Evolutionary conservation across 1,139 yeast genomes (phyloP), one percentile per base, ranked within the genome.

Genomic region (Hyphopichia khmerensis): DNA sequence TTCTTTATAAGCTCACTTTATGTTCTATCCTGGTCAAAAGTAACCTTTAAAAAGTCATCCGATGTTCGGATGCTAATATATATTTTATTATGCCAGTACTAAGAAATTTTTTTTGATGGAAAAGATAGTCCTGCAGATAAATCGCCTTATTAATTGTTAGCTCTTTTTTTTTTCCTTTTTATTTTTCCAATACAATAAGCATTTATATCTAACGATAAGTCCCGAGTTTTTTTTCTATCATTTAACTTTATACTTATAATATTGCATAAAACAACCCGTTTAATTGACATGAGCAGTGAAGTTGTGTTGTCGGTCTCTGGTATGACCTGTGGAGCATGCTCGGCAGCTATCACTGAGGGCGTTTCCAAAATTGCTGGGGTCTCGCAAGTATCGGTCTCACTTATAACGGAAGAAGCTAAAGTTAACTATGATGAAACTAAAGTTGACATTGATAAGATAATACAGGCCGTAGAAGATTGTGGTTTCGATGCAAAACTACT

Each of bases 281-380:
- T n/a, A n/a, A n/a, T n/a, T n/a, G n/a, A n/a, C 13, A 46, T 46
- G 49, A 43, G 41, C 11, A 39, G 43, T 8, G 43, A 40, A 30
- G 48, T 37, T 9, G 29, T 46, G 13, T 36, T 43, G 17, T 33
- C 39, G 13, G 57, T 65, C 9, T 43, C 49, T 26, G 75, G 74
- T 3, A 69, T 69, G 75, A 69, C 75, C 6, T 69, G 75, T 51
- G 69, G 67, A 1, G 57, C 72, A 1, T 69, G 75, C 45, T 52
- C 67, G 4, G 64, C 62, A 2, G 48, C 68, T 18, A 56, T 69
- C 17, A 62, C 66, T 2, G 57, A 58, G 18, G 59, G 59, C 3
- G 46, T 69, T 4, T 46, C 49, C 7, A 33, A 36, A 7, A 35
- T 57, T 3, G 40, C 46, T 0, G 72, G 72, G 1, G 65, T 67